Evolutionary conservation across 495 filamentous ascomycete species (phyloP), one percentile per base, ranked within the genome.

Genomic region (Penicillium coffeae): DNA sequence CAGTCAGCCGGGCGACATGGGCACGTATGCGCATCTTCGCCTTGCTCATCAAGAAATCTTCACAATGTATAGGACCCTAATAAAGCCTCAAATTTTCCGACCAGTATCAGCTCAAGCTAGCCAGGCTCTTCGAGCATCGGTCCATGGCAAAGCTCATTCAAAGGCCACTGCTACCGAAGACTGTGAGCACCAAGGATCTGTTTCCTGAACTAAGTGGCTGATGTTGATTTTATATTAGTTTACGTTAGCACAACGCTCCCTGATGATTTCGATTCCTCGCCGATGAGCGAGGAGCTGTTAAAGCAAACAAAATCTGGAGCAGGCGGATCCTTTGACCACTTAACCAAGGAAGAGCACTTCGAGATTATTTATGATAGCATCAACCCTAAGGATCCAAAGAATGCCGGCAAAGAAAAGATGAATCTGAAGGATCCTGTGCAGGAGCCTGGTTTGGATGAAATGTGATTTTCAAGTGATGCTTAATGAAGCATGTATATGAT

Each of bases 341-440:
- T 32, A 35, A 42, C 44, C 30, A 22, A 40, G 18, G 55, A 50
- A 30, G 14, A 30, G 18, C 55, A 58, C 21, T 53, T 35, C 16
- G 38, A 44, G n/a, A 50, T 51, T 41, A 58, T 58, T 3, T 54
- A 45, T 21, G 55, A 58, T 4, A 58, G 55, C 35, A 25, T 58
- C 2, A 42, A 38, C 14, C 50, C 50, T 1, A 34, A 41, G 12
- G 19, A 48, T 2, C 8, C 32, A 15, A 27, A 6, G 13, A 34
- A 19, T 18, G 10, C 13, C 3, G 2, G 15, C n/a, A 45, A 21
- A 14, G 14, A 18, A 10, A 16, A 20, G 20, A 42, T 41, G 38
- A 2, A 15, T 21, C 19, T 34, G 25, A 51, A 50, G 15, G 9
- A 52, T 33, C 22, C 48, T 35, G 46, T 49, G 19, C 47, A 50